Evolutionary conservation across 306 rosid species (phyloP), one percentile per base, ranked within the genome.

Genomic region (Rosa rugosa): DNA sequence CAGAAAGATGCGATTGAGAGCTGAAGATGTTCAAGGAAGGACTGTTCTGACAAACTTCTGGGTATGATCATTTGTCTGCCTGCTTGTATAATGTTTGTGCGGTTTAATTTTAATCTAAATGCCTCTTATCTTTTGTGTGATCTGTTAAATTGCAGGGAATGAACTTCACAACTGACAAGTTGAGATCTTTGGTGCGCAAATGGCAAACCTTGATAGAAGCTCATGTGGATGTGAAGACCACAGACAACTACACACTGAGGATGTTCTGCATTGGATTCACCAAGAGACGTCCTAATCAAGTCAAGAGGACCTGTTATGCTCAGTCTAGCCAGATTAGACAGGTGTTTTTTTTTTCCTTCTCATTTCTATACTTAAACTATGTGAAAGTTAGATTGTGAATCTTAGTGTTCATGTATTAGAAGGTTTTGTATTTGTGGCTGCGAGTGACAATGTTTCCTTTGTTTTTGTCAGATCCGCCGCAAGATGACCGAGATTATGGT

Each of bases 191-290:
- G 87, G 98, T 95, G 14, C 80, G 94, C 11, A 95, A 88, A 56
- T 95, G 97, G 97, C 98, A 95, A 84, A 87, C 98, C 0, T 82
- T 95, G 49, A 95, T 95, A 47, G 99, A 95, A 83, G 96, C 99
- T 27, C 98, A 92, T 53, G 96, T 89, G 6, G 99, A 95, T 78
- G 98, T 95, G 69, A 95, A 95, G 87, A 92, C 99, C 36, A 91
- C 98, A 0, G 99, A 95, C 66, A 91, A 77, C 36, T 92, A 86
- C 86, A 87, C 90, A 7, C 81, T 95, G 69, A 86, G 99, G 85
- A 70, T 95, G 98, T 95, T 95, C 73, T 93, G 99, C 87, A 92
- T 95, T 83, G 99, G 98, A 5, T 95, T 93, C 78, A 91, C 98
- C 8, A 90, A 86, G 88, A 92, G 91, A 59, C 90, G 98, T 47